phyloP scores from a whole-genome alignment of 768 basidiomycete genomes.

The Tulasnella sp. region DNA sequence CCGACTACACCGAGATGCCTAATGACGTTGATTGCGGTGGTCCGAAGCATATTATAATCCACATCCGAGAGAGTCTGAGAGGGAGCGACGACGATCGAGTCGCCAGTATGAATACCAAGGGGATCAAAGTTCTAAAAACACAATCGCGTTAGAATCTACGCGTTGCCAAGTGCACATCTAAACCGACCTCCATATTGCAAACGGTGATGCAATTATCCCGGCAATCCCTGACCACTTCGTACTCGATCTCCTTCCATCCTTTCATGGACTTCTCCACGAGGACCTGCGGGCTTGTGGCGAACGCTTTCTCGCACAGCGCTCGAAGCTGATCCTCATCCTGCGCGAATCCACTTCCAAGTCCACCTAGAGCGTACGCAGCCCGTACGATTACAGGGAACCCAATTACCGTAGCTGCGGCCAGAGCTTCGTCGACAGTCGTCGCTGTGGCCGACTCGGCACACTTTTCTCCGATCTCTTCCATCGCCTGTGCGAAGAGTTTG shows the following conservation, averaged over 20 bases:
- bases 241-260: conserved; percentile 99
- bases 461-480: conserved; percentile 92
- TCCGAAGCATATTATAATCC: conserved; percentile 99
- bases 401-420: conserved; percentile 69
- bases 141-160: background rate
- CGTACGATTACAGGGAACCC: conserved; percentile 95
- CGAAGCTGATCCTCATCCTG: conserved; percentile 82
- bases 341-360: conserved; percentile 94
- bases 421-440: conserved; percentile 74
- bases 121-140: conserved; percentile 87
- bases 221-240: conserved; percentile 96
- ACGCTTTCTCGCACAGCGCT: conserved; percentile 85
- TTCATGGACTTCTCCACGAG: conserved; percentile 99
- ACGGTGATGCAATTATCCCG: conserved; percentile 98
- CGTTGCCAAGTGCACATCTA: background rate
- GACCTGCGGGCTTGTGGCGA: conserved; percentile 95
- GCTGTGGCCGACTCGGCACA: conserved; percentile 87
- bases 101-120: conserved; percentile 95
- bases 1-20: conserved; percentile 97
- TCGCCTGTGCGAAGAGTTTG: conserved; percentile 84
- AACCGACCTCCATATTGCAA: conserved; percentile 97
- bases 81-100: conserved; percentile 96
- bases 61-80: conserved; percentile 97
- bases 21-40: conserved; percentile 95
- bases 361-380: conserved; percentile 93